A percentile compares a stretch with the other conserved stretches of the same genome.
These are phyloP conservation scores for Exophiala sp. DNA, from an alignment of 2,329 filamentous ascomycete species.

Conservation along the genomic window DNA sequence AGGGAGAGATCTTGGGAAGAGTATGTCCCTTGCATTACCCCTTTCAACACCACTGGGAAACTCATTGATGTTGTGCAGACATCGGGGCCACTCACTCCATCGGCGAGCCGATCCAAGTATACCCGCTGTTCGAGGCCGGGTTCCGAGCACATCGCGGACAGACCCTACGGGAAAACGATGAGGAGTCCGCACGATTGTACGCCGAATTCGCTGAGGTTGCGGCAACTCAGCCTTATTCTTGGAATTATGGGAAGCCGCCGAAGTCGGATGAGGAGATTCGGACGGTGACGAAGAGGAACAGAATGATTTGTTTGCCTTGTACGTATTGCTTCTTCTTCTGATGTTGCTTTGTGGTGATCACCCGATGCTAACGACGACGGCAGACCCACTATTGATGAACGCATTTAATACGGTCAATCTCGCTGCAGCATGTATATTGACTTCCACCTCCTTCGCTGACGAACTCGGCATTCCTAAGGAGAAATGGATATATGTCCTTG, in stretches of 20 bases:
- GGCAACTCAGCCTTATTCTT: slow-evolving; percentile 52
- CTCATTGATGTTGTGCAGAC: slow-evolving; percentile 37
- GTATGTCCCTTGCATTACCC: slow-evolving; percentile 31
- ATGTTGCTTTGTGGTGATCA: not conserved
- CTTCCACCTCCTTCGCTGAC: slow-evolving; percentile 53
- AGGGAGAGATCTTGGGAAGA: slow-evolving; percentile 41
- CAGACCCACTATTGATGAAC: slow-evolving; percentile 67
- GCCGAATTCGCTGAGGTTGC: slow-evolving; percentile 59
- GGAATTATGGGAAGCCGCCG: slow-evolving; percentile 51
- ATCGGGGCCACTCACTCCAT: slow-evolving; percentile 56
- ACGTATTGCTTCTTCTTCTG: slow-evolving; percentile 27
- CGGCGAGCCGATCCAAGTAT: slow-evolving; percentile 63
- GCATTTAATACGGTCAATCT: slow-evolving; percentile 68
- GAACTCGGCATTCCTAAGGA: slow-evolving; percentile 53
- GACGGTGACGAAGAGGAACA: slow-evolving; percentile 54
- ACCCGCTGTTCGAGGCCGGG: slow-evolving; percentile 64
- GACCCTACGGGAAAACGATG: slow-evolving; percentile 52
- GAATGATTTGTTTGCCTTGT: slow-evolving; percentile 69
- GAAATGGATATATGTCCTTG: slow-evolving; percentile 63
- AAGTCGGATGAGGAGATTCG: slow-evolving; percentile 52
- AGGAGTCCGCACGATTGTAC: slow-evolving; percentile 60
- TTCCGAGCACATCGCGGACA: slow-evolving; percentile 58
- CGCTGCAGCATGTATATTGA: slow-evolving; percentile 59
- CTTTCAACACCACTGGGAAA: too few species aligned
- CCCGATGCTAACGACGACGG: not conserved